Evolutionary conservation across 768 basidiomycete genomes (phyloP).

Genomic region (Mycena sanguinolenta): DNA sequence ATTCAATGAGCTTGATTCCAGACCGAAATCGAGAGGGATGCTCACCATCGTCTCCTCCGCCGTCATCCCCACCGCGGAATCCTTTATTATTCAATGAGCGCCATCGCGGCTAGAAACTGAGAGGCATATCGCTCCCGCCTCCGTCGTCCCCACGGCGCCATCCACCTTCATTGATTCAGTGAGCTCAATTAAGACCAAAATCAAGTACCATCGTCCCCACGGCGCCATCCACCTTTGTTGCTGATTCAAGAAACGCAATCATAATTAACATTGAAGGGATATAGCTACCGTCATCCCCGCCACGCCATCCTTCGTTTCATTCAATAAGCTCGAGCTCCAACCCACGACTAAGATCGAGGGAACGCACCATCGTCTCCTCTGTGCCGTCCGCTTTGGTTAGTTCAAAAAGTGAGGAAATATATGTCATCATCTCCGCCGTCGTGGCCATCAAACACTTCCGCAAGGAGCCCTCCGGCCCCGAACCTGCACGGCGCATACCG

Average conservation of each 20-base stretch:
- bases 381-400: neutral
- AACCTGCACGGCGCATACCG: constrained; percentile 59
- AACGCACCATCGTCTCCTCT: constrained; percentile 30
- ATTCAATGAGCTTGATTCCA: too few species aligned
- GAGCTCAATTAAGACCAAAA: neutral
- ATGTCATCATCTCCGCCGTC: constrained; percentile 6
- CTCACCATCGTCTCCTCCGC: too few species aligned
- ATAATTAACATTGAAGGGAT: too few species aligned
- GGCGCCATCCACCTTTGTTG: constrained; percentile 29
- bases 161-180: neutral
- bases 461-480: constrained; percentile 70
- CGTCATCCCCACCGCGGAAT: too few species aligned
- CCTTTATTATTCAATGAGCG: too few species aligned
- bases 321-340: too few species aligned
- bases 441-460: constrained; percentile 59
- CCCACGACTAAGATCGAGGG: neutral
- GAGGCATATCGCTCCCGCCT: too few species aligned
- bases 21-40: too few species aligned
- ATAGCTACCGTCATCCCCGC: too few species aligned
- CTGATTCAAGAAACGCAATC: neutral
- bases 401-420: neutral
- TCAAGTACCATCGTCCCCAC: constrained; percentile 33
- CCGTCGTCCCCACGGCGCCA: too few species aligned
- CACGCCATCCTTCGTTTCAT: too few species aligned
- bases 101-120: too few species aligned